Evolutionary conservation across 164 flowering plant species (phyloP).

Genomic region (Magnolia changhungtana): DNA sequence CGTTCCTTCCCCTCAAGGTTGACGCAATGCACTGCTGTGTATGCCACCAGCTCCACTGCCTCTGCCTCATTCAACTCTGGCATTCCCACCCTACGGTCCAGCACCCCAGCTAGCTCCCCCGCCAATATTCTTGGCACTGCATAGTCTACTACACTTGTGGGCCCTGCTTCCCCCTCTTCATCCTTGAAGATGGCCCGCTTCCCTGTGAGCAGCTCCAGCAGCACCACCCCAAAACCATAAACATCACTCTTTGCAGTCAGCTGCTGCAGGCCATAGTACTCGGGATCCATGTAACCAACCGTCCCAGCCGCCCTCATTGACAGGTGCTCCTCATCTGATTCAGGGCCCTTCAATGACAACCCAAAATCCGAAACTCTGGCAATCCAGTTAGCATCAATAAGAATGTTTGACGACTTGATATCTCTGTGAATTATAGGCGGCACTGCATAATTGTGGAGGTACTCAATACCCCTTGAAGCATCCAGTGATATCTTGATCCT

Average conservation of each 20-base stretch:
- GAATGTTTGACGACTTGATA: slow-evolving; percentile 92
- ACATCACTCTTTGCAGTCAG: slow-evolving; percentile 95
- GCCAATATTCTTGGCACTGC: slow-evolving; percentile 67
- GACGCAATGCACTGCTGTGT: slow-evolving; percentile 88
- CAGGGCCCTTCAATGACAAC: slow-evolving; percentile 75
- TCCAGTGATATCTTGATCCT: slow-evolving; percentile 78
- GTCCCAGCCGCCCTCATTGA: slow-evolving; percentile 86
- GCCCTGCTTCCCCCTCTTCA: slow-evolving; percentile 44
- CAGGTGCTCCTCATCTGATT: slow-evolving; percentile 37
- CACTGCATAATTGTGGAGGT: slow-evolving; percentile 91
- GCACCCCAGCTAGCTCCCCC: slow-evolving; percentile 53
- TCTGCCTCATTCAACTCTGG: slow-evolving; percentile 66
- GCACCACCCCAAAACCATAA: slow-evolving; percentile 86
- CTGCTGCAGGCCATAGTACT: slow-evolving; percentile 83
- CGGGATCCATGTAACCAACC: slow-evolving; percentile 97
- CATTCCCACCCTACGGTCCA: slow-evolving; percentile 66
- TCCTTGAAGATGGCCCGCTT: slow-evolving; percentile 78
- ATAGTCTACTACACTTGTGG: slow-evolving; percentile 71
- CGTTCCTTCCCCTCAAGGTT: slow-evolving; percentile 84
- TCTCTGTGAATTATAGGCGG: slow-evolving; percentile 94
- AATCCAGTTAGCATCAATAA: slow-evolving; percentile 71
- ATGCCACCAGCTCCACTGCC: slow-evolving; percentile 89
- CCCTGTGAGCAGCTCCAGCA: slow-evolving; percentile 84
- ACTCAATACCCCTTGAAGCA: slow-evolving; percentile 92
- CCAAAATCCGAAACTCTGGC: slow-evolving; percentile 97